Conservation (phyloP, 139 green algal genomes). For the Yamagishiella unicocca region DNA sequence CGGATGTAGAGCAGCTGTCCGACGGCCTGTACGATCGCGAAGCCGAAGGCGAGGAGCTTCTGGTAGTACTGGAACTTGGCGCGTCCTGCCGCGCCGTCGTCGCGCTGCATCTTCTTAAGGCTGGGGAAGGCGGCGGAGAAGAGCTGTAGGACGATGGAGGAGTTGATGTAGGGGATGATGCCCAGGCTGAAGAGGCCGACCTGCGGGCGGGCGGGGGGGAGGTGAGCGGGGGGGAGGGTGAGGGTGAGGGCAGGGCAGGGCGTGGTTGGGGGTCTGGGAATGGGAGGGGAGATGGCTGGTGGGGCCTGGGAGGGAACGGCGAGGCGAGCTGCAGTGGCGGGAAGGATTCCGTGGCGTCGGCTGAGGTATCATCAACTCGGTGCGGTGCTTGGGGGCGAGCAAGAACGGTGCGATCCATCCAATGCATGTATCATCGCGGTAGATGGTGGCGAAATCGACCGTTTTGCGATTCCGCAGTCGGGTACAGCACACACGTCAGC, state of each 20-base stretch:
- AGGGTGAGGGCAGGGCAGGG: background rate
- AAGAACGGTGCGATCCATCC: no score
- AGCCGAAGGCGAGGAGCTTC: conserved; percentile 88
- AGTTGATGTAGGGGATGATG: conserved; percentile 99
- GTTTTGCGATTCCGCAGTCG: background rate
- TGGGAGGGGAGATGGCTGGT: background rate
- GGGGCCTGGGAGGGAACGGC: background rate
- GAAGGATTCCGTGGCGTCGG: no score
- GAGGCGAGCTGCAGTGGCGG: no score
- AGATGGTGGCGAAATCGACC: background rate
- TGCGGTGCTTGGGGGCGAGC: no score
- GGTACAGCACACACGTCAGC: no score
- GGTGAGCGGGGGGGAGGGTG: background rate
- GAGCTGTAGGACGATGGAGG: conserved; percentile 95
- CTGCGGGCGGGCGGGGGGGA: background rate
- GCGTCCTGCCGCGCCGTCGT: conserved; percentile 91
- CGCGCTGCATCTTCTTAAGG: conserved; percentile 96
- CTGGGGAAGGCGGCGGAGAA: conserved; percentile 88
- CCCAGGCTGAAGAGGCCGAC: conserved; percentile 98
- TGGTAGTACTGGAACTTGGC: conserved; percentile 94
- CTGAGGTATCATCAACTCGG: no score
- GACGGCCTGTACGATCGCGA: conserved; percentile 90
- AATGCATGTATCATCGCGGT: no score
- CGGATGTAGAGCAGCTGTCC: conserved; percentile 93
- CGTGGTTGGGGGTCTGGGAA: background rate